Conservation (phyloP, 257 asterid genomes). For the Nicotiana obtusifolia region DNA sequence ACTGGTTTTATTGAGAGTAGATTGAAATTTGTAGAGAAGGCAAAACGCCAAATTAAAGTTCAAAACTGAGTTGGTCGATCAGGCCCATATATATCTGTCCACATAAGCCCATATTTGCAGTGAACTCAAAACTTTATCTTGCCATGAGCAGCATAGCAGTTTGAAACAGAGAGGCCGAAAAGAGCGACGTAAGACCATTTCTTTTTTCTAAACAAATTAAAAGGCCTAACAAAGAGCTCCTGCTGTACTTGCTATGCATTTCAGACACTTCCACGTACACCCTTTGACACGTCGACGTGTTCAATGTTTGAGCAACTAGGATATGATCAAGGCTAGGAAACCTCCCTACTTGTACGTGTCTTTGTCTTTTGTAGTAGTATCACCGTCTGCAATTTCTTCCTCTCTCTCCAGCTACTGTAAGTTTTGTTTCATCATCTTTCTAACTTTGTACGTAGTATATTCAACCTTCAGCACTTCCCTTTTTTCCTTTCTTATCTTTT, state of each 20-base stretch:
- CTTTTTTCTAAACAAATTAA: no score
- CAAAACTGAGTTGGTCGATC: no score
- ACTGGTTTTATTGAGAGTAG: no score
- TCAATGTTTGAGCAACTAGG: not conserved
- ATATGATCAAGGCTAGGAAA: not conserved
- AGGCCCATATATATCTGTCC: no score
- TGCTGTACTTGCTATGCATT: not conserved
- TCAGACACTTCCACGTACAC: not conserved
- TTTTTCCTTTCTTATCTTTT: not conserved
- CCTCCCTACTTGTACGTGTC: not conserved
- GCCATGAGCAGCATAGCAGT: no score
- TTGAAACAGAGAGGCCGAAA: not conserved
- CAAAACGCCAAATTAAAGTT: no score
- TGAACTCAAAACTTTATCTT: no score
- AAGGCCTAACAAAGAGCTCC: not conserved
- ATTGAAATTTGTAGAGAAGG: no score
- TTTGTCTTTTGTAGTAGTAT: not conserved
- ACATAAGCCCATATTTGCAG: no score
- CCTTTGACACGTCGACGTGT: not conserved
- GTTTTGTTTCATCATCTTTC: not conserved
- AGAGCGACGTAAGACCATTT: not conserved
- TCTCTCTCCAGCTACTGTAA: not conserved
- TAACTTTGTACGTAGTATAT: no score
- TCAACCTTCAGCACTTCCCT: not conserved
- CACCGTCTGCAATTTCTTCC: not conserved